phyloP scores from a whole-genome alignment of 2,329 filamentous ascomycete species.

The Alternaria ventricosa region DNA sequence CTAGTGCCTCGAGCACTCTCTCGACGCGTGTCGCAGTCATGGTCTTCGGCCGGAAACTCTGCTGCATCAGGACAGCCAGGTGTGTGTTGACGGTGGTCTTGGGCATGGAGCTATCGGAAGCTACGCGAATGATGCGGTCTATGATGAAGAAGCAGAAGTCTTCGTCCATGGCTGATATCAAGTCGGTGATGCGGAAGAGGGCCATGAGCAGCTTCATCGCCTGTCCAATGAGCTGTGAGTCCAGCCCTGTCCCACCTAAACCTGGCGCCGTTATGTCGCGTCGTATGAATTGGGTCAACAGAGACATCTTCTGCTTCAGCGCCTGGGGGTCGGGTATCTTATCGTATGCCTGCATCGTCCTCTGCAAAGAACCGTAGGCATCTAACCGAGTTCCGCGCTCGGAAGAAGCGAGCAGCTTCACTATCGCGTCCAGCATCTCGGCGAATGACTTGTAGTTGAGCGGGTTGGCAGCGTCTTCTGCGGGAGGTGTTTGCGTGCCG shows the following conservation, averaged over 20 bases:
- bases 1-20: slow-evolving; percentile 72
- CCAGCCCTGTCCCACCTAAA: slow-evolving; percentile 60
- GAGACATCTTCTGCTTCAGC: slow-evolving; percentile 72
- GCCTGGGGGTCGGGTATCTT: slow-evolving; percentile 66
- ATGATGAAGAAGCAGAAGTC: slow-evolving; percentile 83
- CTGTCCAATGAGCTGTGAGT: slow-evolving; percentile 76
- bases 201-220: slow-evolving; percentile 78
- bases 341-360: slow-evolving; percentile 79
- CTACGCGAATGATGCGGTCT: slow-evolving; percentile 77
- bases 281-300: slow-evolving; percentile 82
- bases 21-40: slow-evolving; percentile 76
- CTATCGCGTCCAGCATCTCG: slow-evolving; percentile 83
- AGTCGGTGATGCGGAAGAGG: slow-evolving; percentile 76
- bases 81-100: slow-evolving; percentile 82
- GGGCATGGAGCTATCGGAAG: slow-evolving; percentile 71
- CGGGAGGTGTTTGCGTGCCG: slow-evolving; percentile 44
- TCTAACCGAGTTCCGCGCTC: slow-evolving; percentile 78
- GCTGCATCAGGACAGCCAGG: slow-evolving; percentile 79
- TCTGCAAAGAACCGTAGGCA: slow-evolving; percentile 81
- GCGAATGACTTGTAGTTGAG: slow-evolving; percentile 67
- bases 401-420: slow-evolving; percentile 78
- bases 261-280: slow-evolving; percentile 75
- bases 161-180: slow-evolving; percentile 72
- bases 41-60: slow-evolving; percentile 76
- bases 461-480: slow-evolving; percentile 49